Evolutionary conservation across 805 yeast genomes (phyloP), one percentile per base, ranked within the genome.

Genomic region (Suhomyces sp.): DNA sequence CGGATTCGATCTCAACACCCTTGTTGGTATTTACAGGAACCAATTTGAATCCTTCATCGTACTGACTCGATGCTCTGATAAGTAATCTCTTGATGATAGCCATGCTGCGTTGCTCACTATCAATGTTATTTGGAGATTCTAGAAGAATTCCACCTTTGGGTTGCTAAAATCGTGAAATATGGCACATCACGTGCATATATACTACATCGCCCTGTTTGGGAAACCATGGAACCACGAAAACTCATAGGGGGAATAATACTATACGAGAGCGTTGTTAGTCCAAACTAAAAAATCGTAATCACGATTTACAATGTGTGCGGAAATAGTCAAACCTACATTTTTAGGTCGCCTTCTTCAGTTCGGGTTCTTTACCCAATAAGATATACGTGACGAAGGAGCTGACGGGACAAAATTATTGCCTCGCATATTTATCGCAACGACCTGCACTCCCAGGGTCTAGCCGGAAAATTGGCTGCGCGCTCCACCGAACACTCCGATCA

Each of bases 11-110:
- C 12, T 53, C 60, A 1, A 76, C 52, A 1, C 77, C 75, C 2
- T 49, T 53, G 31, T 69, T 69, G 1, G 78, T 63, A 55, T 81
- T 81, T 12, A 81, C 75, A 0, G 81, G 77, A 1, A 80, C 76
- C 3, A 66, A 54, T 43, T 61, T 60, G 43, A 57, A 60, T 9
- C 54, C 60, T 2, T 44, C 19, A 13, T 62, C 63, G 48, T 69
- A 70, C 31, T 51, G 53, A 20, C 64, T 58, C 6, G 73, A 53
- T 0, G 69, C 76, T 27, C 60, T 65, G 19, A 75, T 67, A 12
- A 67, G 53, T 50, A 75, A 61, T 51, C 75, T 55, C 55, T 72
- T 72, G 22, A 50, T 46, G 43, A 53, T 43, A 3, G 56, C 19
- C 53, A 49, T 52, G 22, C 29, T 44, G 33, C 43, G 35, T 37